phyloP scores from a whole-genome alignment of 2,329 filamentous ascomycete species.

The Ascochyta koolunga region DNA sequence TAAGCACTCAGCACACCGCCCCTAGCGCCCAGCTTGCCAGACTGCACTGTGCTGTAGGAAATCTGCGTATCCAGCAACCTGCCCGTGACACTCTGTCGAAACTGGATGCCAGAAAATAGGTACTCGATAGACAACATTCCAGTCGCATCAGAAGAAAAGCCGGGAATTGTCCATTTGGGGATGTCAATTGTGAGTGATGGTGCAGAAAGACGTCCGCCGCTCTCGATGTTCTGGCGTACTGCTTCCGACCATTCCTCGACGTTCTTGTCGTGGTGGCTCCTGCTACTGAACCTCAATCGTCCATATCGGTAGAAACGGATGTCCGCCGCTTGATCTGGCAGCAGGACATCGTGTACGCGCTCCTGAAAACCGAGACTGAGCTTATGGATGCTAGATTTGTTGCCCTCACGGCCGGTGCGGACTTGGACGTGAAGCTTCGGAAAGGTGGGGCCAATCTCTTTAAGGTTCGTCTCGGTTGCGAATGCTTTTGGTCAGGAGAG shows the following conservation, averaged over 20 bases:
- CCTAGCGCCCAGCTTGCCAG: conserved; percentile 37
- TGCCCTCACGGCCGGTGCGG: conserved; percentile 17
- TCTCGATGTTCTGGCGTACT: conserved; percentile 33
- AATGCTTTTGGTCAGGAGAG: conserved; percentile 20
- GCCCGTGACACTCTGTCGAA: conserved; percentile 32
- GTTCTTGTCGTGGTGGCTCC: conserved; percentile 14
- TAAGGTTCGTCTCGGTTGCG: background rate
- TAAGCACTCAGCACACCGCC: conserved; percentile 27
- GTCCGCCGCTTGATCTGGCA: conserved; percentile 39
- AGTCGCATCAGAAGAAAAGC: conserved; percentile 8
- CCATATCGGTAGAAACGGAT: conserved; percentile 33
- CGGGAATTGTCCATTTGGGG: conserved; percentile 38
- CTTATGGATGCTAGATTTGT: conserved; percentile 24
- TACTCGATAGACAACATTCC: conserved; percentile 28
- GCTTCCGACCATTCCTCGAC: conserved; percentile 25
- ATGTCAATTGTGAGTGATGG: conserved; percentile 35
- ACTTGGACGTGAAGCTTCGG: conserved; percentile 36
- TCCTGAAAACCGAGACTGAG: conserved; percentile 31
- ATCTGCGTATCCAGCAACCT: conserved; percentile 17
- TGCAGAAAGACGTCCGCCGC: conserved; percentile 37
- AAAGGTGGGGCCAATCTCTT: conserved; percentile 18
- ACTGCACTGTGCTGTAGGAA: conserved; percentile 32
- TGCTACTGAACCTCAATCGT: conserved; percentile 21
- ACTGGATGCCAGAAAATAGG: conserved; percentile 38
- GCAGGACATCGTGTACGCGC: conserved; percentile 35